A percentile compares a stretch with the other conserved stretches of the same genome.
Evolutionary conservation across 2,329 filamentous ascomycete genomes (phyloP).

Genomic region (Alternaria sp.): DNA sequence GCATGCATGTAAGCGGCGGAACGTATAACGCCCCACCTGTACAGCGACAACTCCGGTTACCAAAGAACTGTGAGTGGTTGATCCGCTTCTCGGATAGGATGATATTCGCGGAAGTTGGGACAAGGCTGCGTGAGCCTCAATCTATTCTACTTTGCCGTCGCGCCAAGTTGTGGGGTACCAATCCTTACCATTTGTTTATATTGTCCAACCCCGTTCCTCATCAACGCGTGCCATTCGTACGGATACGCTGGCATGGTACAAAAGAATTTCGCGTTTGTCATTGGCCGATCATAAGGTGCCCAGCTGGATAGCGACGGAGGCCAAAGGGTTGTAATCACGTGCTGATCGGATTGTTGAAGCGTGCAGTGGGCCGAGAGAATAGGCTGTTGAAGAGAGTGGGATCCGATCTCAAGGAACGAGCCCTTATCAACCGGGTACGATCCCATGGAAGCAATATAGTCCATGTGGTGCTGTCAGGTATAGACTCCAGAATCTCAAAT

Average conservation of each 20-base stretch:
- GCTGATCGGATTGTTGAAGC: not conserved
- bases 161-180: constrained; percentile 22
- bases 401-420: not conserved
- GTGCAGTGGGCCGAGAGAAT: constrained; percentile 2
- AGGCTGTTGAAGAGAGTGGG: not conserved
- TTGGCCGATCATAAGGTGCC: constrained; percentile 1
- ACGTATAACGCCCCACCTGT: constrained; percentile 7
- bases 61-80: not conserved
- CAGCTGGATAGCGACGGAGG: not conserved
- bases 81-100: not conserved
- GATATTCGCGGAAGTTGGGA: constrained; percentile 8
- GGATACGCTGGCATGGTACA: not conserved
- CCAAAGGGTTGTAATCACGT: not conserved
- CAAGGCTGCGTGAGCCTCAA: constrained; percentile 17
- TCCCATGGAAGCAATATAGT: constrained; percentile 15
- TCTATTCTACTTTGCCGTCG: constrained; percentile 17
- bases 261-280: not conserved
- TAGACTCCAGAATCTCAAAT: constrained; percentile 2
- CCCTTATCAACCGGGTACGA: constrained; percentile 16
- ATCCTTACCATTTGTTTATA: constrained; percentile 10
- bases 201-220: constrained; percentile 4
- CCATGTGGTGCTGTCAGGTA: constrained; percentile 9
- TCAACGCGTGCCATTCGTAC: not conserved
- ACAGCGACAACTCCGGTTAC: not conserved
- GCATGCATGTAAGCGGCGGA: not conserved